Evolutionary conservation across 2,329 filamentous ascomycete genomes (phyloP), one percentile per base, ranked within the genome.

Genomic region (Huntiella decipiens): DNA sequence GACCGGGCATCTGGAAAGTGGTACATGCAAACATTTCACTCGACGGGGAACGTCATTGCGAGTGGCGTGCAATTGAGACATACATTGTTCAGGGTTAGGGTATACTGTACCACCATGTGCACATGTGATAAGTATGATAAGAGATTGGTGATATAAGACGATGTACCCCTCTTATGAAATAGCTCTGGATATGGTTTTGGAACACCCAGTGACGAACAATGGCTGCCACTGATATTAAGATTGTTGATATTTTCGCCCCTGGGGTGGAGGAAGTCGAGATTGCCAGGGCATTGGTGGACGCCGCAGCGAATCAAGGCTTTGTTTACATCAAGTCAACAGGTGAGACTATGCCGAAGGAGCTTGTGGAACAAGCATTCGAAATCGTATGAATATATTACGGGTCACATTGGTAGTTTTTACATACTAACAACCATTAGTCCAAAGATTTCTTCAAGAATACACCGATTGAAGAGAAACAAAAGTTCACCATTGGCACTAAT

Each of bases 241-340:
- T 95, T 44, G 84, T 96, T 54, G 81, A 95, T 59, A 77, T 94
- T 52, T 79, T 77, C 3, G 67, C 70, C 13, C 65, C 70, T 4
- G 66, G 68, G 22, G 54, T 61, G 7, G 66, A 79, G 52, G 63
- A 71, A 49, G 57, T 58, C n/a, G 60, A 65, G 39, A 63, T 76
- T 15, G 80, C 81, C 44, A 74, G 74, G 46, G 71, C 76, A 51
- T 70, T 96, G 37, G 75, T 95, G 37, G 72, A 81, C 50, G 88
- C 88, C 1, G 87, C 86, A 2, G 73, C 77, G 34, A 76, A 79
- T 45, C 80, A 86, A 61, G 88, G 88, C 51, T 96, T 96, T 61
- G 74, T 95, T 51, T 96, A 91, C 58, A 77, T 96, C 55, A 79
- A 77, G 56, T 87, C 84, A 56, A 70, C 75, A 16, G 79, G 77